Evolutionary conservation across 192 early-diverging fungal genomes (phyloP).

Genomic region (Podila epicladia): DNA sequence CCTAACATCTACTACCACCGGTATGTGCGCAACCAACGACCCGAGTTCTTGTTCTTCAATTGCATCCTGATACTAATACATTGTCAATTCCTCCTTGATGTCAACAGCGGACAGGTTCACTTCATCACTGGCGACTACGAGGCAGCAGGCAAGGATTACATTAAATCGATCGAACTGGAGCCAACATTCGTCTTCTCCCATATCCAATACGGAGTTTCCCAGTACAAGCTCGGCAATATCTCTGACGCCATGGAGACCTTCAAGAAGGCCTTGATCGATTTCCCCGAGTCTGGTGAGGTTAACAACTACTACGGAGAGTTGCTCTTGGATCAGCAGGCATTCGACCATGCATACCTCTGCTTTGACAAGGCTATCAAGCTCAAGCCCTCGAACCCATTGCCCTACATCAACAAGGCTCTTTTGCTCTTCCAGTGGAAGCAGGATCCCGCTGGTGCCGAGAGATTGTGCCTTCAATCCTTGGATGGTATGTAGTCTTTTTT

Average conservation of each 20-base stretch:
- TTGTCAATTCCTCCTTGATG: neutral
- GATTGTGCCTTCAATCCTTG: constrained; percentile 80
- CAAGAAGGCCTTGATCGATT: constrained; percentile 79
- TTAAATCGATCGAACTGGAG: constrained; percentile 81
- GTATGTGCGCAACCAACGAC: constrained; percentile 17
- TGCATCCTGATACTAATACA: neutral
- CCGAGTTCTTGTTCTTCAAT: neutral
- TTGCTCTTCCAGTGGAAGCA: constrained; percentile 80
- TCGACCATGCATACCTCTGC: constrained; percentile 81
- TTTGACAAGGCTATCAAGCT: constrained; percentile 92
- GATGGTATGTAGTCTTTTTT: constrained; percentile 54
- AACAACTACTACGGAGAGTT: constrained; percentile 99
- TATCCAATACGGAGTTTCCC: constrained; percentile 94
- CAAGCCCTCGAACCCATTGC: constrained; percentile 85
- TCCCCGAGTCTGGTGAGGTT: constrained; percentile 85
- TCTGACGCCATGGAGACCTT: constrained; percentile 80
- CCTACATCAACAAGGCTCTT: constrained; percentile 97
- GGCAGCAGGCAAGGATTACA: constrained; percentile 87
- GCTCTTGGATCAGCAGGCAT: constrained; percentile 84
- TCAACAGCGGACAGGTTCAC: constrained; percentile 70
- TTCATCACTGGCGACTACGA: constrained; percentile 87
- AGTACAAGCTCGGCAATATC: constrained; percentile 90
- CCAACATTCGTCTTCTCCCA: constrained; percentile 86
- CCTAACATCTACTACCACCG: constrained; percentile 94
- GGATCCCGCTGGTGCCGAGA: constrained; percentile 79